Conservation (phyloP, 1,139 yeast species). For the Lizanozyma gosingica region DNA sequence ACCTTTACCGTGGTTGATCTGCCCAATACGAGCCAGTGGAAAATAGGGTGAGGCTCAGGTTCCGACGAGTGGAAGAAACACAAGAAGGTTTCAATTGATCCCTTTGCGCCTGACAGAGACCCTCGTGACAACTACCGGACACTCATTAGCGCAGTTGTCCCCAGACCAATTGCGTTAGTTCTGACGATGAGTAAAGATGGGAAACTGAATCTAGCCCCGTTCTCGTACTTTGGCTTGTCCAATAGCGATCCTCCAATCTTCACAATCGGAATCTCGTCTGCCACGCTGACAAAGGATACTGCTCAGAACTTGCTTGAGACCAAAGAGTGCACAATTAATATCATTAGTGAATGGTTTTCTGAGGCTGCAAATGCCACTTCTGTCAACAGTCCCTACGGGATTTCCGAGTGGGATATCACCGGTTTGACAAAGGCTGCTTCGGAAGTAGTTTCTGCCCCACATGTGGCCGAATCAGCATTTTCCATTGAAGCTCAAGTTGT, state of each 20-base stretch:
- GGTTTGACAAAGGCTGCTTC: conserved; percentile 46
- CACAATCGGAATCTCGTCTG: conserved; percentile 29
- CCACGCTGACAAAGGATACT: conserved; percentile 37
- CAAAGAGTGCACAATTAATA: conserved; percentile 47
- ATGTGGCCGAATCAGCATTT: conserved; percentile 55
- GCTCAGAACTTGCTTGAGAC: conserved; percentile 40
- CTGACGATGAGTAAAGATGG: conserved; percentile 40
- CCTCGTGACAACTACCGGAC: conserved; percentile 41
- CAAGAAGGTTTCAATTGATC: conserved; percentile 41
- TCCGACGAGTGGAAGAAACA: conserved; percentile 33
- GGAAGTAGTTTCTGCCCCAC: conserved; percentile 39
- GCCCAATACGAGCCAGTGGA: no score
- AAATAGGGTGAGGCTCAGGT: no score
- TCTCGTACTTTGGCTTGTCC: conserved; percentile 44
- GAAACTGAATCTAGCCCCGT: conserved; percentile 44
- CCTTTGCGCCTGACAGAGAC: conserved; percentile 33
- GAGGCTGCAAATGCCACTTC: conserved; percentile 55
- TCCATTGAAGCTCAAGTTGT: conserved; percentile 47
- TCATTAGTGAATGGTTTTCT: conserved; percentile 54
- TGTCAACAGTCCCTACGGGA: conserved; percentile 37
- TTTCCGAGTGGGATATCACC: conserved; percentile 47
- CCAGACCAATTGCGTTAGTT: conserved; percentile 54
- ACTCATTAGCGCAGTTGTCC: conserved; percentile 41
- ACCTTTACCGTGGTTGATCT: no score
- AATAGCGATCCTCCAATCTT: conserved; percentile 54